A percentile compares a stretch with the other conserved stretches of the same genome.
These are phyloP conservation scores for Spathaspora jeffriesii DNA, from an alignment of 1,139 yeast species.

Conservation along the genomic window DNA sequence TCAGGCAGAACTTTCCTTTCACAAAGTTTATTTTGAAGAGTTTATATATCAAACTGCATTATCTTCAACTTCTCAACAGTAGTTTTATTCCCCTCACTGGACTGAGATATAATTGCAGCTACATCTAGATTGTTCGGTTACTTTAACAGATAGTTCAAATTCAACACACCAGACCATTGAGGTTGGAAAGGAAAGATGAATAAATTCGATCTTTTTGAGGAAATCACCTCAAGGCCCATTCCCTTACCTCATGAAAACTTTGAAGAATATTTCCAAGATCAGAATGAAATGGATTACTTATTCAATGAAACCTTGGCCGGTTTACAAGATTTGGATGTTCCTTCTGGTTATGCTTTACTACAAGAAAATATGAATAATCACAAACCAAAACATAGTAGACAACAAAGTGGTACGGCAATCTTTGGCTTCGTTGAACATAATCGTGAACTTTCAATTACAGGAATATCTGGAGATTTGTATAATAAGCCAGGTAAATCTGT, in stretches of 20 bases:
- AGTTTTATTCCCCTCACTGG: not conserved
- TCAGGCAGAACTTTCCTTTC: not conserved
- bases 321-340: constrained; percentile 55
- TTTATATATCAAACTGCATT: not conserved
- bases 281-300: constrained; percentile 40
- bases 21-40: not conserved
- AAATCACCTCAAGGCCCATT: constrained; percentile 19
- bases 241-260: constrained; percentile 47
- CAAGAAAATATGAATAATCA: constrained; percentile 7
- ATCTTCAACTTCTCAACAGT: not conserved
- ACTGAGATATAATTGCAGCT: not conserved
- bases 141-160: not conserved
- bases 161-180: not conserved
- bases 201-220: constrained; percentile 39
- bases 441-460: constrained; percentile 50
- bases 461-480: constrained; percentile 26
- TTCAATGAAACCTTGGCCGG: constrained; percentile 46
- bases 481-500: constrained; percentile 18
- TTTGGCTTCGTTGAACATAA: constrained; percentile 61
- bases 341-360: constrained; percentile 33
- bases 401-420: constrained; percentile 62
- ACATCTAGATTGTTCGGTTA: too few relatives aligned
- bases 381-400: constrained; percentile 31
- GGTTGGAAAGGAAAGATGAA: constrained; percentile 18
- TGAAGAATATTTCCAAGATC: constrained; percentile 35